Conservation (phyloP, 345 rosid genomes). For the Melaleuca quinquenervia region DNA sequence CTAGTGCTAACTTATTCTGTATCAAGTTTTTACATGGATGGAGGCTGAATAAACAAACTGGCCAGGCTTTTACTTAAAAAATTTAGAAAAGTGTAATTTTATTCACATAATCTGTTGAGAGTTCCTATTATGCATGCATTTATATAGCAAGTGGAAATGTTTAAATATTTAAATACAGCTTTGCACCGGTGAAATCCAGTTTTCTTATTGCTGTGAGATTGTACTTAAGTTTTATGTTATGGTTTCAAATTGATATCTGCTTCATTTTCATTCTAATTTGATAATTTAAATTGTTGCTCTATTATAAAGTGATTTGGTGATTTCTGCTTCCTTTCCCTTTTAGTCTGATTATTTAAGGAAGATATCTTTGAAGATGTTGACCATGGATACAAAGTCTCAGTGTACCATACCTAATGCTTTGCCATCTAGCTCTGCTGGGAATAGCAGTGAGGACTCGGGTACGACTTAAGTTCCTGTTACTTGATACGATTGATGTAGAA, state of each 20-base stretch:
- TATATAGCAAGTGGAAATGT: background rate
- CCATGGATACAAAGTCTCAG: conserved; percentile 70
- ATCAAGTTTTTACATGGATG: background rate
- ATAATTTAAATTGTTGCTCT: background rate
- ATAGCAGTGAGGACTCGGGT: conserved; percentile 49
- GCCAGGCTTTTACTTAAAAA: background rate
- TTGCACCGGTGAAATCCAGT: background rate
- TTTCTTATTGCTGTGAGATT: background rate
- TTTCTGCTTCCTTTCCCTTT: background rate
- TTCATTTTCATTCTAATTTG: background rate
- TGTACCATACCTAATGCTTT: conserved; percentile 22
- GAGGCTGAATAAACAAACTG: background rate
- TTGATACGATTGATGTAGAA: background rate
- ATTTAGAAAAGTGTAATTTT: background rate
- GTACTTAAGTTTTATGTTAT: background rate
- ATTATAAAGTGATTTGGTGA: background rate
- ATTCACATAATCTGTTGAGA: background rate
- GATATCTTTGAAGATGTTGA: conserved; percentile 79
- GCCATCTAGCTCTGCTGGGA: conserved; percentile 22
- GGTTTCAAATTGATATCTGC: background rate
- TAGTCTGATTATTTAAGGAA: conserved; percentile 74
- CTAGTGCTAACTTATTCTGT: background rate
- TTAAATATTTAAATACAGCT: background rate
- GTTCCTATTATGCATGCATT: background rate
- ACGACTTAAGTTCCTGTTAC: background rate